Evolutionary conservation across 2,329 filamentous ascomycete genomes (phyloP).

Genomic region (Eurotiales sp.): DNA sequence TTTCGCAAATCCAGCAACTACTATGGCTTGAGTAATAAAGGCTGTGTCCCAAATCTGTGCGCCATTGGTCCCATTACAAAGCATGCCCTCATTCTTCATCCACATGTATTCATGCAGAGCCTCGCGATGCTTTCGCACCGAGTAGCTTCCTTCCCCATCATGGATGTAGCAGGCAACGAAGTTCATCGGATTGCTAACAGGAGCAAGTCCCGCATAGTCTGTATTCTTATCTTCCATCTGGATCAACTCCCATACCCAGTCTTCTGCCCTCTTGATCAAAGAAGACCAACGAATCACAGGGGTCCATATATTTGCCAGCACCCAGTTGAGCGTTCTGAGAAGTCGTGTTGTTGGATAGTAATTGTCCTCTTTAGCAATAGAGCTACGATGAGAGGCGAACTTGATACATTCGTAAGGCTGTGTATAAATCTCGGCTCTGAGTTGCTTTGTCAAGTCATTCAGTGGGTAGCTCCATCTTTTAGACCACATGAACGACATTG

Average conservation of each 20-base stretch:
- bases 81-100: constrained; percentile 88
- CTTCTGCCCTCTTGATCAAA: constrained; percentile 69
- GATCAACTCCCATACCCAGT: constrained; percentile 77
- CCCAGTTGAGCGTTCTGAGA: constrained; percentile 72
- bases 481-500: constrained; percentile 88
- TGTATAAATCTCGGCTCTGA: constrained; percentile 79
- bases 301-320: constrained; percentile 74
- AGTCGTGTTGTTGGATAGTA: constrained; percentile 90
- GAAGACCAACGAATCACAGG: constrained; percentile 67
- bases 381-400: constrained; percentile 75
- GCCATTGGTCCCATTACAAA: constrained; percentile 95
- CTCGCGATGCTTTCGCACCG: constrained; percentile 73
- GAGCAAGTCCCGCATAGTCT: constrained; percentile 77
- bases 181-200: constrained; percentile 89
- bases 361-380: constrained; percentile 74
- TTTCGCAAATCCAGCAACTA: constrained; percentile 73
- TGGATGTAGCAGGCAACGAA: constrained; percentile 79
- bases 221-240: constrained; percentile 93
- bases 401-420: constrained; percentile 74
- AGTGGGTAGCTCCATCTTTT: constrained; percentile 74
- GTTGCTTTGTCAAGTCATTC: constrained; percentile 66
- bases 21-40: constrained; percentile 78
- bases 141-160: constrained; percentile 70
- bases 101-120: constrained; percentile 82
- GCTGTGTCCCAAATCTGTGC: constrained; percentile 96